phyloP scores from a whole-genome alignment of 1,139 yeast species.

The Arxiozyma slooffiae region DNA sequence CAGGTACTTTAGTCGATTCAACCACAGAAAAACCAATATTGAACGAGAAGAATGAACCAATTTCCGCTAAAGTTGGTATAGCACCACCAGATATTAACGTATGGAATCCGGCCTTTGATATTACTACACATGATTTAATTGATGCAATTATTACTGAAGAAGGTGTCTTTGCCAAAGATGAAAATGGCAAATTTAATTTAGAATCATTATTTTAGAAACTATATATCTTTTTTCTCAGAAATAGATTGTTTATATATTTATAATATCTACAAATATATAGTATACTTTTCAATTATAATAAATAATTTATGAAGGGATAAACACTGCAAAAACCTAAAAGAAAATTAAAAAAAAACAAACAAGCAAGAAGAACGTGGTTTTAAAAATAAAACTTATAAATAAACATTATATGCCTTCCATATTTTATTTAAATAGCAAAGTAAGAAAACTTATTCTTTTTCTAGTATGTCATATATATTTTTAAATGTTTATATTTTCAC shows the following conservation, averaged over 20 bases:
- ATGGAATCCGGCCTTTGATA: constrained; percentile 97
- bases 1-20: constrained; percentile 48
- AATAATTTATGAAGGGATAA: no score
- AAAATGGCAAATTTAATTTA: constrained; percentile 39
- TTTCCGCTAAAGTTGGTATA: constrained; percentile 57
- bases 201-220: constrained; percentile 14
- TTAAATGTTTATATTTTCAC: no score
- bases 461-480: no score
- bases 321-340: neutral
- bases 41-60: constrained; percentile 30
- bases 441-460: no score
- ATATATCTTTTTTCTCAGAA: neutral
- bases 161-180: constrained; percentile 42
- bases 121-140: constrained; percentile 71
- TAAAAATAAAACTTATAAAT: no score
- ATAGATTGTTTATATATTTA: neutral
- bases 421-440: no score
- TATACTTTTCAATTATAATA: neutral
- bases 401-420: no score
- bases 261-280: neutral
- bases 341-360: no score
- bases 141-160: constrained; percentile 85
- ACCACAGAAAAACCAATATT: constrained; percentile 29
- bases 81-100: constrained; percentile 81
- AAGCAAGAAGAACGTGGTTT: no score